Evolutionary conservation across 352 stramenopile species (phyloP).

Genomic region (Globisporangium radiosum): DNA sequence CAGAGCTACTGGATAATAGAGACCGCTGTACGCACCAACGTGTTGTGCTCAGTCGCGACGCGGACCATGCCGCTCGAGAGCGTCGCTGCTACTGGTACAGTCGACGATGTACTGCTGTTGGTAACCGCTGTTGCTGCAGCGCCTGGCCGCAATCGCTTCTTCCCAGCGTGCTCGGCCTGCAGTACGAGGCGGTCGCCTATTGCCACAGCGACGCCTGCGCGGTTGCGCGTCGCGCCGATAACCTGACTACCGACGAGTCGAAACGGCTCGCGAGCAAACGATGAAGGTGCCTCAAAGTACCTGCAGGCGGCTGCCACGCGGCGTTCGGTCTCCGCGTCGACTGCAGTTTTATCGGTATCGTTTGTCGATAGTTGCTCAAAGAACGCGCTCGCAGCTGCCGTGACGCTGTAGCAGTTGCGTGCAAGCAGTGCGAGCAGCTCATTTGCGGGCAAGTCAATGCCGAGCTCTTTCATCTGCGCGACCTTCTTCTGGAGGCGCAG

Average conservation of each 20-base stretch:
- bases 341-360: not conserved
- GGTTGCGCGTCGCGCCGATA: slow-evolving; percentile 44
- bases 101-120: not conserved
- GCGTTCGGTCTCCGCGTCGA: slow-evolving; percentile 15
- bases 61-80: slow-evolving; percentile 39
- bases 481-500: slow-evolving; percentile 59
- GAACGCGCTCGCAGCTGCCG: slow-evolving; percentile 58
- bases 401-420: slow-evolving; percentile 72
- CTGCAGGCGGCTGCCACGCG: slow-evolving; percentile 11
- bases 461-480: slow-evolving; percentile 66
- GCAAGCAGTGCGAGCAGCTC: slow-evolving; percentile 51
- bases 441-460: slow-evolving; percentile 52
- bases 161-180: slow-evolving; percentile 63
- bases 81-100: slow-evolving; percentile 11
- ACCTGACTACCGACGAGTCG: slow-evolving; percentile 36
- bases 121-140: not conserved
- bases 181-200: slow-evolving; percentile 46
- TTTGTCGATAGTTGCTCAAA: slow-evolving; percentile 44
- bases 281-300: slow-evolving; percentile 22
- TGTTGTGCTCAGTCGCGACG: slow-evolving; percentile 37
- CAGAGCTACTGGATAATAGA: too few species aligned
- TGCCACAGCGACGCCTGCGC: slow-evolving; percentile 28
- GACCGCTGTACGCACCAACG: slow-evolving; percentile 12
- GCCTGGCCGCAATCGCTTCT: slow-evolving; percentile 45
- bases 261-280: slow-evolving; percentile 24